Base-by-base conservation (phyloP, 2,329 filamentous ascomycete species). In the Sphaerulina musiva region DNA sequence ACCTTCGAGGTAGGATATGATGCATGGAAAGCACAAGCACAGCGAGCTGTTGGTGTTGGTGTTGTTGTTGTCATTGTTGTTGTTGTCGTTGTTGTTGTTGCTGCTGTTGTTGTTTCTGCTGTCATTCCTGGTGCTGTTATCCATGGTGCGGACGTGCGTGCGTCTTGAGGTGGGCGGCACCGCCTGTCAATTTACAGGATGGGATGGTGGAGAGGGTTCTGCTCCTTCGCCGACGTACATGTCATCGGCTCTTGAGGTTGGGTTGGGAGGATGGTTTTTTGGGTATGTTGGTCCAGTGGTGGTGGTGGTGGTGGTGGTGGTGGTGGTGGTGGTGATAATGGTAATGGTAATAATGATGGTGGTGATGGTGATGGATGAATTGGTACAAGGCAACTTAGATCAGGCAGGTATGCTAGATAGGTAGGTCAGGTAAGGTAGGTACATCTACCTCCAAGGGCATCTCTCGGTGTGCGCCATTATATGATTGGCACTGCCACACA, bases 21-120 rank as follows among this genome's bases (percentile, higher is more conserved):
- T 60, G 43, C 59, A 63, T 5, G 61, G 61, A 39, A 63, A 63
- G 57, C 61, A 63, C 12, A 63, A 51, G 46, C 60, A 62, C 14
- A 59, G 48, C 4, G 10, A 38, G 10, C 10, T 7, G 34, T n/a
- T n/a, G 8, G 10, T 38, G 34, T 7, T 38, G 34, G 5, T 38
- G 2, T 7, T n/a, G 34, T 38, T n/a, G 34, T 7, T 11, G 10
- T 12, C 10, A 7, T 1, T 6, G 34, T n/a, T 38, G 8, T 38
- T 38, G 34, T 1, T 12, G 8, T 36, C 4, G 32, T 5, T 4
- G 8, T 9, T 36, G 32, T 2, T 5, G 11, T 9, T 20, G 20
- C 2, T 20, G 20, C 2, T 20, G 20, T 20, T 20, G 2, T 20
- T 20, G 20, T 4, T n/a, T 4, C 5, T 38, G 8, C 10, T 38